phyloP scores from a whole-genome alignment of 257 asterid species.

The Ilex asprella region DNA sequence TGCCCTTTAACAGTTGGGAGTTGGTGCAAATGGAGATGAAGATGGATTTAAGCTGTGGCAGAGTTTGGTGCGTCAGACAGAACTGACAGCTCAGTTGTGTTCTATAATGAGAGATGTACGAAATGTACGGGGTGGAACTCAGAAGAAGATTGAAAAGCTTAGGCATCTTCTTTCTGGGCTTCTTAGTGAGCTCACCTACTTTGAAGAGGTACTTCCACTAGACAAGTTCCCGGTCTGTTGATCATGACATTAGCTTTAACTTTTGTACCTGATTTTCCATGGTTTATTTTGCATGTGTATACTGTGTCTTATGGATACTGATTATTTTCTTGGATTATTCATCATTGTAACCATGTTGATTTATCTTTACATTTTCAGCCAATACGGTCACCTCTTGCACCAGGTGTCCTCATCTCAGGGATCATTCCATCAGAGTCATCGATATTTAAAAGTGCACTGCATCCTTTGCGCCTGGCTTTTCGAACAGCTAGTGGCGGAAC shows the following conservation, averaged over 20 bases:
- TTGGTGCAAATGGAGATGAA: constrained; percentile 57
- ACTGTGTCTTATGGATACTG: no score
- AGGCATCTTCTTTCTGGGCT: constrained; percentile 94
- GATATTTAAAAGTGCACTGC: constrained; percentile 80
- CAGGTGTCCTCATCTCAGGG: constrained; percentile 80
- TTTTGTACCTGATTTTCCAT: neutral
- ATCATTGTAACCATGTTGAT: neutral
- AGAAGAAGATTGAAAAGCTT: constrained; percentile 94
- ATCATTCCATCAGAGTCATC: constrained; percentile 94
- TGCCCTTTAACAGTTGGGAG: constrained; percentile 49
- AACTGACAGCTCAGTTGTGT: constrained; percentile 90
- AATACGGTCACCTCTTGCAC: constrained; percentile 89
- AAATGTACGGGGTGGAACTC: constrained; percentile 92
- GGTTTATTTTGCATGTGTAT: neutral
- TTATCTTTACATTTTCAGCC: constrained; percentile 52
- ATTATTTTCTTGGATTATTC: neutral
- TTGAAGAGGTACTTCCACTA: constrained; percentile 63
- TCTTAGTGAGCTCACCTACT: constrained; percentile 97
- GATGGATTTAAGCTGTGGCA: constrained; percentile 95
- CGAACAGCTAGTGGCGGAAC: constrained; percentile 85
- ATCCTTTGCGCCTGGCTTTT: constrained; percentile 83
- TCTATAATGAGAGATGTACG: constrained; percentile 90
- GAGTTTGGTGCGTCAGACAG: constrained; percentile 94
- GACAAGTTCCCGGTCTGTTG: neutral
- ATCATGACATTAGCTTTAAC: constrained; percentile 3